Base-by-base conservation (phyloP, 2,329 filamentous ascomycete genomes). In the Venturia asperata region DNA sequence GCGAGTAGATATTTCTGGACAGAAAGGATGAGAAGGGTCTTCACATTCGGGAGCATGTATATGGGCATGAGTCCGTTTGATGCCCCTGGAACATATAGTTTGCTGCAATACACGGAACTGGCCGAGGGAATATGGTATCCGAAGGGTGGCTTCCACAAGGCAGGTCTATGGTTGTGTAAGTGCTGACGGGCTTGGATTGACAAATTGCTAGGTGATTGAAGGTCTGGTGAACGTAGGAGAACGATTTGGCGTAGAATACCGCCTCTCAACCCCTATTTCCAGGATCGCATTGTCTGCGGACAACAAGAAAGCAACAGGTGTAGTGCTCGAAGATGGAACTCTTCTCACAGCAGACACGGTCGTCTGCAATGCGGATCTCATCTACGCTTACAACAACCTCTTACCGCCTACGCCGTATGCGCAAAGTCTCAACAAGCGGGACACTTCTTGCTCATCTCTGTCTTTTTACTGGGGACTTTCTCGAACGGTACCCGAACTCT, bases 11-110 rank as follows among this genome's bases (percentile, higher is more conserved):
- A 91, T 70, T 91, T 91, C 73, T 82, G 79, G 79, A 87, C 86
- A 0, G 88, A 91, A 71, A 78, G 87, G 66, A 71, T 91, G 70
- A 79, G 88, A 67, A 77, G 87, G 34, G 87, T 88, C 0, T 91
- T 91, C 68, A 91, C 88, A 0, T 91, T 91, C 74, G 87, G 85
- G 27, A 90, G 86, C 70, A 92, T 91, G 88, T 91, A 92, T 71
- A 88, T 91, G 85, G 89, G 89, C 0, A 91, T 91, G 88, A 86
- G 82, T 64, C 89, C 89, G 0, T 91, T 88, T 71, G 87, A 90
- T 71, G 88, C 89, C 0, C 89, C 88, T 0, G 87, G 85, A 3
- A 91, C 88, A 1, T 91, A 91, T 75, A 87, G 83, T 61, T 74
- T 91, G 66, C 77, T 91, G 63, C 88, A 91, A 74, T 91, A 91